These are phyloP conservation scores for Isoetes engelmannii DNA, from an alignment of 83 land plant species.

Conservation along the genomic window DNA sequence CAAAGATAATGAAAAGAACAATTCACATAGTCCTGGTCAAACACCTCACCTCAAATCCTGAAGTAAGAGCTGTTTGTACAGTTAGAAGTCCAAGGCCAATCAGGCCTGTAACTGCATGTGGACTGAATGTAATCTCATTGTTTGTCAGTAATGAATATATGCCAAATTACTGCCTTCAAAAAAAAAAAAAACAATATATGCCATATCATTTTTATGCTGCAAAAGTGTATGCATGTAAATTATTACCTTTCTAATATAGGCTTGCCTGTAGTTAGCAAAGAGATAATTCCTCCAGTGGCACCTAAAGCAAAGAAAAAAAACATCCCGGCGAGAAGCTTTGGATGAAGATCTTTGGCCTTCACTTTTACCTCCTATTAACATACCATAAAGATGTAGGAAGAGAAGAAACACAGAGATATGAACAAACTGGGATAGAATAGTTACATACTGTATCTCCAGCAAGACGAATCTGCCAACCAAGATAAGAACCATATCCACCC, in stretches of 20 bases:
- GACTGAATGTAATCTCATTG: too few species aligned
- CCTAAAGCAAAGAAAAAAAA: slow-evolving; percentile 93
- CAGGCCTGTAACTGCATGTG: slow-evolving; percentile 76
- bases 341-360: slow-evolving; percentile 79
- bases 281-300: slow-evolving; percentile 75
- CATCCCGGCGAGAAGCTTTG: slow-evolving; percentile 86
- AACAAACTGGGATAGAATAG: background rate
- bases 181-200: too few species aligned
- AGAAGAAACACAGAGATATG: too few species aligned
- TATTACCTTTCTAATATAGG: slow-evolving; percentile 80
- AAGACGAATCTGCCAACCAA: slow-evolving; percentile 72
- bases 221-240: too few species aligned
- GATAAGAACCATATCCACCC: slow-evolving; percentile 90
- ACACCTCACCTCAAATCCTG: slow-evolving; percentile 53
- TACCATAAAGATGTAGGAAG: too few species aligned
- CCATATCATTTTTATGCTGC: too few species aligned
- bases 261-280: slow-evolving; percentile 68
- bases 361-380: slow-evolving; percentile 85
- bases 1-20: background rate
- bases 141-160: too few species aligned
- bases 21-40: too few species aligned
- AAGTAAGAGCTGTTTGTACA: slow-evolving; percentile 55
- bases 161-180: too few species aligned
- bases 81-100: slow-evolving; percentile 67
- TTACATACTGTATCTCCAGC: slow-evolving; percentile 56